Evolutionary conservation across 441 rosid species (phyloP), one percentile per base, ranked within the genome.

Genomic region (Corymbia citriodora): DNA sequence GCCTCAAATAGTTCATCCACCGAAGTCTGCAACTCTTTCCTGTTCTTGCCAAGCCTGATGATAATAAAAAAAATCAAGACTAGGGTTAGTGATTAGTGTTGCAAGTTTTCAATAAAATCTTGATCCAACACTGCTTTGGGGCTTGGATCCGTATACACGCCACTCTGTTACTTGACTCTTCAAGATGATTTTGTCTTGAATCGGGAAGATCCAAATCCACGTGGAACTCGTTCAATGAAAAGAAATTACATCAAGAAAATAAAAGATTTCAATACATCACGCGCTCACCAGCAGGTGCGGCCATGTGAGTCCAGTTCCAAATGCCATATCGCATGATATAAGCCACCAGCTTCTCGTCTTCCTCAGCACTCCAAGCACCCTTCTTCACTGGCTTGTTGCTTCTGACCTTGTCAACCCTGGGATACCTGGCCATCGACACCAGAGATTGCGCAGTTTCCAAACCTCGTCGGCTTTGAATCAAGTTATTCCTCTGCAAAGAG

Each of bases 361-460:
- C 90, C 14, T 89, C 88, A 15, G 83, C 49, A 52, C 88, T 89
- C 90, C 90, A 89, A 18, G 90, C 59, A 29, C 90, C 90, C 59
- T 86, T 89, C 31, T 6, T 85, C 79, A 61, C 72, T 29, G 36
- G 7, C 72, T 63, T 63, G 18, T n/a, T 63, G 36, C 29, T 63
- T 16, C 33, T 63, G 72, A 15, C n/a, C 8, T 63, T 29, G 19
- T 63, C 72, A 63, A 63, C 72, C 36, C 72, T 8, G 33, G 19
- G 72, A 63, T 29, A 63, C 36, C 72, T 63, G 72, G 36, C 72
- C 72, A 63, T 63, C 17, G 36, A n/a, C 18, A 63, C 36, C 9
- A 63, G 36, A 63, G 36, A 29, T 63, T 63, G 18, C 0, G 18
- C 36, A 63, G 72, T 29, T 63, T 63, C 17, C 72, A 14, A n/a